phyloP scores from a whole-genome alignment of 352 stramenopile genomes.

The Globisporangium carolinianum region DNA sequence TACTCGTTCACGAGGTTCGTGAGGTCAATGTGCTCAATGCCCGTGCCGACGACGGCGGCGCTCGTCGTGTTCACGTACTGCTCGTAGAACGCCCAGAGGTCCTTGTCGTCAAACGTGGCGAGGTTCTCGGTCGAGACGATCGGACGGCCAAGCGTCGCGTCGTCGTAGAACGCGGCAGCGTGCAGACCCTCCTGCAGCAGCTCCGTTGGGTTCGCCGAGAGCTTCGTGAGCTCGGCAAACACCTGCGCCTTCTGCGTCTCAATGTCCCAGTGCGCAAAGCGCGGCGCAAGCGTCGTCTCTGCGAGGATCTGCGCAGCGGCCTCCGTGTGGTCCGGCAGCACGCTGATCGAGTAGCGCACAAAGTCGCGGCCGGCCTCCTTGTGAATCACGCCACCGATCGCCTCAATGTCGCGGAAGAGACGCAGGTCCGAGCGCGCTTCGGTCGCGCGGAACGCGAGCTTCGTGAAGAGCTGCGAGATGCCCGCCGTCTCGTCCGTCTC shows the following conservation, averaged over 20 bases:
- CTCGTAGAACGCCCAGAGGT: constrained; percentile 52
- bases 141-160: constrained; percentile 57
- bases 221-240: constrained; percentile 38
- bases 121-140: constrained; percentile 52
- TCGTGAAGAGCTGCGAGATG: constrained; percentile 70
- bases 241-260: constrained; percentile 66
- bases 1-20: constrained; percentile 55
- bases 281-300: constrained; percentile 69
- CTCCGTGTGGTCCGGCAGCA: constrained; percentile 62
- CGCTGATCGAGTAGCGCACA: constrained; percentile 72
- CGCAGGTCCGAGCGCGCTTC: constrained; percentile 66
- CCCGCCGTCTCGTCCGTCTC: constrained; percentile 70
- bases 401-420: constrained; percentile 78
- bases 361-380: constrained; percentile 61
- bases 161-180: constrained; percentile 77
- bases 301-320: constrained; percentile 66
- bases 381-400: constrained; percentile 60
- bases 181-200: constrained; percentile 57
- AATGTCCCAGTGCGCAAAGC: constrained; percentile 77
- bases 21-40: constrained; percentile 56
- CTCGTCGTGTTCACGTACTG: constrained; percentile 61
- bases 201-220: constrained; percentile 29
- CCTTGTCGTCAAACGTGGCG: constrained; percentile 30
- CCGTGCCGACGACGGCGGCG: constrained; percentile 53
- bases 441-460: constrained; percentile 82